Evolutionary conservation across 192 early-diverging fungal genomes (phyloP).

Genomic region (Pilaira anomala): DNA sequence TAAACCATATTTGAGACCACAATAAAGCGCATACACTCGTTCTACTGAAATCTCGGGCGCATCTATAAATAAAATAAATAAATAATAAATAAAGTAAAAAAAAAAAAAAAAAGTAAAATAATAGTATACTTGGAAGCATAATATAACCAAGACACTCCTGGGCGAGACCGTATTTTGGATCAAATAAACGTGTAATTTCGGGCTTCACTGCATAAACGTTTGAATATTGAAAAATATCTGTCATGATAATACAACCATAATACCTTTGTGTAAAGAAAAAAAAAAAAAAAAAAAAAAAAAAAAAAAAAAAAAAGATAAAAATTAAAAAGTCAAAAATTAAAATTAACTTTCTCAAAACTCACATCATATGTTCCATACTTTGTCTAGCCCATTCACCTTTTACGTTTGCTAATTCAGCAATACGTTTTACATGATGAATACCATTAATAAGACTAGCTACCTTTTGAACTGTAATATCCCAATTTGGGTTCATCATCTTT

Average conservation of each 20-base stretch:
- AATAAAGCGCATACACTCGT: slow-evolving; percentile 75
- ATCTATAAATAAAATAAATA: slow-evolving; percentile 22
- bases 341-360: slow-evolving; percentile 32
- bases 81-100: background rate
- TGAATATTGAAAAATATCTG: slow-evolving; percentile 94
- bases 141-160: slow-evolving; percentile 79
- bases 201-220: slow-evolving; percentile 81
- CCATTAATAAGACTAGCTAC: slow-evolving; percentile 84
- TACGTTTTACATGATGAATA: slow-evolving; percentile 75
- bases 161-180: slow-evolving; percentile 60
- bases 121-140: slow-evolving; percentile 40
- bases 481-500: slow-evolving; percentile 66
- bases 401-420: slow-evolving; percentile 79
- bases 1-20: slow-evolving; percentile 69
- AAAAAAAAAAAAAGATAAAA: background rate
- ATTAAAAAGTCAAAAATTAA: background rate
- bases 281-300: background rate
- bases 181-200: slow-evolving; percentile 59
- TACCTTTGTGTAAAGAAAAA: slow-evolving; percentile 43
- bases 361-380: slow-evolving; percentile 88
- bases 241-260: slow-evolving; percentile 87
- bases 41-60: slow-evolving; percentile 57
- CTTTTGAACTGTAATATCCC: slow-evolving; percentile 88
- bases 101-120: background rate
- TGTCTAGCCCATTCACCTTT: slow-evolving; percentile 68